A percentile compares a stretch with the other conserved stretches of the same genome.
phyloP scores from a whole-genome alignment of 768 basidiomycete species.

The Kwoniella mangroviensis region DNA sequence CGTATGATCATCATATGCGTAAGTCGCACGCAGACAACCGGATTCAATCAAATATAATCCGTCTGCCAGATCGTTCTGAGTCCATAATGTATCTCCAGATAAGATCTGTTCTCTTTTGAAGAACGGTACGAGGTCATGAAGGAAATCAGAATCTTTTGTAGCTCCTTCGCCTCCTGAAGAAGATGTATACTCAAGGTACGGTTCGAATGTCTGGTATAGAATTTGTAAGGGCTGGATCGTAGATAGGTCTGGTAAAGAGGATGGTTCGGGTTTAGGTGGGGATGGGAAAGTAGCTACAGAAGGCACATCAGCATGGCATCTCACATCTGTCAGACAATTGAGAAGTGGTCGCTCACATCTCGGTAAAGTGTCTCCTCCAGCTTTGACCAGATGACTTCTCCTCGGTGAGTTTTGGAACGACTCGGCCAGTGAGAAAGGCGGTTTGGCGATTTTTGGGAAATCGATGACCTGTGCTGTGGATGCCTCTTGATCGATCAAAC shows the following conservation, averaged over 20 bases:
- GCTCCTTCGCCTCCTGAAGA: background rate
- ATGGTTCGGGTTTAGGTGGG: conserved; percentile 11
- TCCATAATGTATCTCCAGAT: conserved; percentile 72
- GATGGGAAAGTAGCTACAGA: conserved; percentile 12
- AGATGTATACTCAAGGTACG: conserved; percentile 63
- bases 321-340: no score
- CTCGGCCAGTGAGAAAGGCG: conserved; percentile 62
- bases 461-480: conserved; percentile 37
- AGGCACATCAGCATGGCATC: background rate
- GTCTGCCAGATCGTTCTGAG: conserved; percentile 73
- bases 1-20: conserved; percentile 73
- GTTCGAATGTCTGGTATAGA: conserved; percentile 77
- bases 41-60: conserved; percentile 87
- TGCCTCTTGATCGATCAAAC: conserved; percentile 18
- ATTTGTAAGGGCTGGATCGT: conserved; percentile 72
- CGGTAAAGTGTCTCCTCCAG: conserved; percentile 67
- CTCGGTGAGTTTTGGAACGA: conserved; percentile 69
- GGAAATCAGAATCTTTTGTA: conserved; percentile 57
- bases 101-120: conserved; percentile 69
- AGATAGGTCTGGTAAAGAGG: conserved; percentile 8
- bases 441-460: conserved; percentile 50
- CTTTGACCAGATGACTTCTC: conserved; percentile 69
- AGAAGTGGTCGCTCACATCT: conserved; percentile 37
- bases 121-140: conserved; percentile 71
- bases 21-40: conserved; percentile 81